These are phyloP conservation scores for Populus tremula DNA, from an alignment of 345 rosid genomes.

Conservation along the genomic window DNA sequence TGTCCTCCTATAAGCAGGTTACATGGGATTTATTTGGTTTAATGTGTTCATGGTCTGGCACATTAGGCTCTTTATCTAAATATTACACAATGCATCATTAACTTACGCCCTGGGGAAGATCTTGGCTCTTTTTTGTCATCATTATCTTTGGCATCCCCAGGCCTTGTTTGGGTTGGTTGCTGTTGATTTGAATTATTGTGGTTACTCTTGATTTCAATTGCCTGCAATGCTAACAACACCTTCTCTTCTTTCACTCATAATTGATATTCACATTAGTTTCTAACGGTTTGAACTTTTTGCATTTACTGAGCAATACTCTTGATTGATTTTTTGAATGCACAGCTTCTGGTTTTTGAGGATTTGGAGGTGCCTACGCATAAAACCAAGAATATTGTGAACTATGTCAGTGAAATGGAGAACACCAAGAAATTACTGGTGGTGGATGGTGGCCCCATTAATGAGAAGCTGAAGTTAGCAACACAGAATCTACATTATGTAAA, in stretches of 20 bases:
- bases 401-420: constrained; percentile 64
- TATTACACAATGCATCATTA: not conserved
- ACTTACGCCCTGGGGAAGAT: not conserved
- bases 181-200: not conserved
- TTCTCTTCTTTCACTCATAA: not conserved
- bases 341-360: constrained; percentile 86
- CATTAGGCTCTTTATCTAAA: not conserved
- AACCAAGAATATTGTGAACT: constrained; percentile 75
- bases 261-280: not conserved
- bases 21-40: not conserved
- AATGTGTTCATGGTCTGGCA: not conserved
- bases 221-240: too few relatives aligned
- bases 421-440: constrained; percentile 78
- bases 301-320: not conserved
- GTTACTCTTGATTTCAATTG: not conserved
- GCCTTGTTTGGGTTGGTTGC: not conserved
- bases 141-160: not conserved
- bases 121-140: not conserved
- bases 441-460: constrained; percentile 74
- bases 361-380: constrained; percentile 76
- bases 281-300: not conserved
- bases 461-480: constrained; percentile 83
- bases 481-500: constrained; percentile 86
- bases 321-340: constrained; percentile 23
- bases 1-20: not conserved